Evolutionary conservation across 805 yeast genomes (phyloP), one percentile per base, ranked within the genome.

Genomic region (Lachancea dasiensis): DNA sequence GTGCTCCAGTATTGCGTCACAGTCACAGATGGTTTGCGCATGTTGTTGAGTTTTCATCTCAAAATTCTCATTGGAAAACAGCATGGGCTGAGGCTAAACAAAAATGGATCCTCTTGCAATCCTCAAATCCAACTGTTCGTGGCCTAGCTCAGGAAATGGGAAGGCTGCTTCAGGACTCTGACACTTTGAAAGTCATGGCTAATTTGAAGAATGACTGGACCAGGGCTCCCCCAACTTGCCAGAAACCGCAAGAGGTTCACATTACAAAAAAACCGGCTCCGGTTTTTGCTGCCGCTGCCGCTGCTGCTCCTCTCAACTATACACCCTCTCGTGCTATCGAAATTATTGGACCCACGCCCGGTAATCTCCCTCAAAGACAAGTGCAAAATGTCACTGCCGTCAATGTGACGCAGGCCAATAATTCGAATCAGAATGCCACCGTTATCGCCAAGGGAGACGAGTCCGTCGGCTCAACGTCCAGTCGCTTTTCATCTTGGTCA

Each of bases 401-500:
- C 19, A 21, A 15, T 13, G 10, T 11, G 14, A 22, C 15, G 22
- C 22, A 13, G 21, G 13, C 28, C 20, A 30, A 29, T 14, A 6
- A 23, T 19, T 17, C 34, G 15, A 23, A 29, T 14, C n/a, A 22
- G 4, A 23, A 30, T 10, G 15, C 26, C n/a, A 22, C 18, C 2
- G 26, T 30, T 3, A 17, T 26, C 17, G 27, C 27, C 32, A 37
- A 26, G n/a, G 31, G 20, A 7, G 36, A 37, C 16, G 36, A 31
- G 20, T 37, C 40, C 2, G 18, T 36, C 3, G 40, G 35, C 8
- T 24, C 26, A 4, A 17, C 25, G 7, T 25, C 34, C 15, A 11
- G 20, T 11, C 25, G 36, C 20, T 7, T 31, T 4, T 31, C 35
- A 3, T 26, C 40, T 6, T 37, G 40, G 40, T 37, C 40, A 8